A percentile compares a stretch with the other conserved stretches of the same genome.
These are phyloP conservation scores for Taxillus chinensis DNA, from an alignment of 164 flowering plant genomes.

Conservation along the genomic window DNA sequence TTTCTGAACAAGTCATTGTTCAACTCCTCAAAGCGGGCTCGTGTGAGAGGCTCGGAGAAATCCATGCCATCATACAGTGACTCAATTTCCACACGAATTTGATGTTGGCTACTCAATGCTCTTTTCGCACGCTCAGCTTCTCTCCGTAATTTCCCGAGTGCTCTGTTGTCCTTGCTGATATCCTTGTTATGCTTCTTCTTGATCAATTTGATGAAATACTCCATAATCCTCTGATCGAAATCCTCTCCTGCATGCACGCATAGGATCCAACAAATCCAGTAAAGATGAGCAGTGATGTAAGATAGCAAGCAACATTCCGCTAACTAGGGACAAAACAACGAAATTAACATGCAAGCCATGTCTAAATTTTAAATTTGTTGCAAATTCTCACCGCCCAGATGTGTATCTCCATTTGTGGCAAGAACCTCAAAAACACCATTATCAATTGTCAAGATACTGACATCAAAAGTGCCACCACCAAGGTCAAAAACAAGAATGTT, in stretches of 20 bases:
- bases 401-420: slow-evolving; percentile 89
- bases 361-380: background rate
- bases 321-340: no score
- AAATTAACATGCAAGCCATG: background rate
- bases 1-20: slow-evolving; percentile 81
- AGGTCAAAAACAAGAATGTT: slow-evolving; percentile 94
- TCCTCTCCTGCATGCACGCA: slow-evolving; percentile 60
- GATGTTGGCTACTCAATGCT: slow-evolving; percentile 89
- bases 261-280: background rate
- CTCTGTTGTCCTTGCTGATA: slow-evolving; percentile 91
- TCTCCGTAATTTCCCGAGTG: slow-evolving; percentile 80
- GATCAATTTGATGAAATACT: slow-evolving; percentile 82
- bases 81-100: slow-evolving; percentile 82
- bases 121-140: slow-evolving; percentile 88
- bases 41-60: slow-evolving; percentile 80
- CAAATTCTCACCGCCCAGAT: slow-evolving; percentile 65
- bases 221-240: slow-evolving; percentile 83
- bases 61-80: slow-evolving; percentile 67
- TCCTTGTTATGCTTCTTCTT: slow-evolving; percentile 88
- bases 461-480: slow-evolving; percentile 95
- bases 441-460: slow-evolving; percentile 86
- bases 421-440: slow-evolving; percentile 96
- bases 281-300: background rate
- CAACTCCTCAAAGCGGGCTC: slow-evolving; percentile 82
- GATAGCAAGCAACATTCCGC: background rate